Conservation (phyloP, 192 early-diverging fungal species). For the Coemansia sp. region DNA sequence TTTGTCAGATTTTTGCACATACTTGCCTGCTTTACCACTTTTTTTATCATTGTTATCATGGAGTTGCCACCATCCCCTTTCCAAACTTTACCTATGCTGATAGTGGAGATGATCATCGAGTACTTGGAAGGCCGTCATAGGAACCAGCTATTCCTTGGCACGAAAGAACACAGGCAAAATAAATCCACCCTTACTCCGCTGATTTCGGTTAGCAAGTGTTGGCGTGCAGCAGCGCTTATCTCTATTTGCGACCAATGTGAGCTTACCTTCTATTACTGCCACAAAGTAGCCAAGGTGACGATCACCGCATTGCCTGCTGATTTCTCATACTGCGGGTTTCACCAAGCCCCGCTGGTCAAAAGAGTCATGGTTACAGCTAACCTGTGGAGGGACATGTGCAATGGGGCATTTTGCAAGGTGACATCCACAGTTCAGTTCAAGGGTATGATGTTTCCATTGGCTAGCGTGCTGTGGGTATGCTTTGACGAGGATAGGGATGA, state of each 20-base stretch:
- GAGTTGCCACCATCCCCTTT: not conserved
- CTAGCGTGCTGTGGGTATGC: not conserved
- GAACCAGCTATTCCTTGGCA: not conserved
- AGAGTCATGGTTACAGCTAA: not conserved
- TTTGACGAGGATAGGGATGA: too few species aligned
- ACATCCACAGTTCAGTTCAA: not conserved
- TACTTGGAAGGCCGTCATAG: not conserved
- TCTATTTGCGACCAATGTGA: not conserved
- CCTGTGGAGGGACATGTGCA: not conserved
- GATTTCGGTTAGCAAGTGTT: not conserved
- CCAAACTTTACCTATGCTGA: not conserved
- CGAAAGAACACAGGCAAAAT: not conserved
- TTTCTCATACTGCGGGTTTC: not conserved
- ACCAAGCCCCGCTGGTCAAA: not conserved
- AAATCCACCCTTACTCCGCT: not conserved
- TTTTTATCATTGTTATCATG: not conserved
- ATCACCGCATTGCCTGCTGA: not conserved
- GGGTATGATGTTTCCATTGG: not conserved
- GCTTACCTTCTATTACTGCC: not conserved
- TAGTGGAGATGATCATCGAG: not conserved
- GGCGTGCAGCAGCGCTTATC: not conserved
- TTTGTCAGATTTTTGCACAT: not conserved
- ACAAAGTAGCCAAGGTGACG: not conserved
- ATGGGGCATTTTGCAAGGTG: not conserved
- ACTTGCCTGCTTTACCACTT: not conserved